phyloP scores from a whole-genome alignment of 2,329 filamentous ascomycete species.

The Cordyceps fumosorosea region DNA sequence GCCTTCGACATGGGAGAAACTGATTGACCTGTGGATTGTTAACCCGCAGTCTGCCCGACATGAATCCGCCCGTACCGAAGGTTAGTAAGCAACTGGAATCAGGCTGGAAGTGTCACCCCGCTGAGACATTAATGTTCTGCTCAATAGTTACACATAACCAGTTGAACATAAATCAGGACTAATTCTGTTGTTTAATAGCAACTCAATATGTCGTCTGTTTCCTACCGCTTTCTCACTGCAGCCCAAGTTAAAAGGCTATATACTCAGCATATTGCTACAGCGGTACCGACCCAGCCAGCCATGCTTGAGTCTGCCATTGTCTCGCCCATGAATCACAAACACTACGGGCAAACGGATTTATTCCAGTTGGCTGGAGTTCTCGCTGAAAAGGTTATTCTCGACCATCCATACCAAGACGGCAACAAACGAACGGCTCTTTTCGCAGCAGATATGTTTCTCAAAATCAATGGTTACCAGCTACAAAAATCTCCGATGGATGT shows the following conservation, averaged over 20 bases:
- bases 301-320: conserved; percentile 16
- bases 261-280: neutral
- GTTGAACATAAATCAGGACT: too few relatives aligned
- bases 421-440: conserved; percentile 18
- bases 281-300: conserved; percentile 13
- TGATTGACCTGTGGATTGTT: too few relatives aligned
- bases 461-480: conserved; percentile 18
- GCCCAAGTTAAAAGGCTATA: conserved; percentile 14
- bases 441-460: conserved; percentile 19
- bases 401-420: conserved; percentile 19
- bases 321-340: conserved; percentile 15
- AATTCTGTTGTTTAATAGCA: too few relatives aligned
- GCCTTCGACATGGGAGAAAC: too few relatives aligned
- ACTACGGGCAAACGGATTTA: conserved; percentile 17
- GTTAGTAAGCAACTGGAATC: too few relatives aligned
- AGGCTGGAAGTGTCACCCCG: too few relatives aligned
- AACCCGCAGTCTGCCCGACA: too few relatives aligned
- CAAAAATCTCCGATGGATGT: neutral
- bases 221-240: conserved; percentile 15
- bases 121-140: too few relatives aligned
- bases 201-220: neutral
- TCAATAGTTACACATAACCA: too few relatives aligned
- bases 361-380: conserved; percentile 19
- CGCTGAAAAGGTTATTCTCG: conserved; percentile 18
- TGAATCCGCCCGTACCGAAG: too few relatives aligned